Evolutionary conservation across 225 moss, liverwort and hornwort species (phyloP), one percentile per base, ranked within the genome.

Genomic region (Sphagnum tenellum): DNA sequence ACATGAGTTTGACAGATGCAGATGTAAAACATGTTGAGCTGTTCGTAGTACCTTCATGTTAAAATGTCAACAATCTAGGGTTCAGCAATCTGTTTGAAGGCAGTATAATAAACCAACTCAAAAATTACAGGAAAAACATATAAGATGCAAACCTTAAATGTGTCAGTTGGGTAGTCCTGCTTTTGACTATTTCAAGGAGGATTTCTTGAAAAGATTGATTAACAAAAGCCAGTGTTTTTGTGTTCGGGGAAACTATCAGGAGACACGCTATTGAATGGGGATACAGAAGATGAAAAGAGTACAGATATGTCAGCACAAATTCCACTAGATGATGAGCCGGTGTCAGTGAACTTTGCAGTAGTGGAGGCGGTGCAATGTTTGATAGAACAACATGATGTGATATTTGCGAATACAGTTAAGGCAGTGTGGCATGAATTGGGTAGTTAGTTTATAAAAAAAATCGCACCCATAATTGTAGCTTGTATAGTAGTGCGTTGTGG

Each of bases 281-380:
- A 73, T 51, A 49, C 64, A 47, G 50, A 76, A 7, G 76, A 84
- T 62, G 88, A 88, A 57, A 74, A 76, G 64, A 29, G 29, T 29
- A 29, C 29, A 29, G 29, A 29, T 29, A 29, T 29, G 29, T 88
- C 88, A 71, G 84, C 84, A 4, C 88, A 88, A 67, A 88, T 88
- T 46, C 84, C 88, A 44, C 63, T 88, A 68, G 88, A 88, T 59
- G 88, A 88, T 76, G 88, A 88, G 55, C 88, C 88, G 8, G 52
- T 78, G 52, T 88, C 88, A 69, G 70, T 88, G 44, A 77, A 88
- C 65, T 88, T 88, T 66, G 78, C 78, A 13, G 78, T 88, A 49
- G 88, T 88, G 55, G 88, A 88, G 78, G 88, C 88, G 58, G 84
- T 88, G 60, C 88, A 88, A 70, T 84, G 84, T 77, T 77, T 88